Base-by-base conservation (phyloP, 1,139 yeast species). In the Yamadazyma taylorii region DNA sequence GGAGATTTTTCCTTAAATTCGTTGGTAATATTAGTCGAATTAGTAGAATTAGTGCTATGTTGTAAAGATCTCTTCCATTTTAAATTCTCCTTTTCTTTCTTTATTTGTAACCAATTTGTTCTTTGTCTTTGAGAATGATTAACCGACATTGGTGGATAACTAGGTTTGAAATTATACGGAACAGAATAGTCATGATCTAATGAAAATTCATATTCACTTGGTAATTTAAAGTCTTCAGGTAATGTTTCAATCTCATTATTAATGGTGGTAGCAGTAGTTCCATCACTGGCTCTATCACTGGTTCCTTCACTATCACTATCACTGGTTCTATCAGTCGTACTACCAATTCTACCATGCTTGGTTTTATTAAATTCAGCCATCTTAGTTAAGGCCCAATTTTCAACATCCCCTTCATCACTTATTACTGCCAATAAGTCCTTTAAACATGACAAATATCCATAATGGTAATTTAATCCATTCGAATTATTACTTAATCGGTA, bases 381-480 rank as follows among this genome's bases (percentile, higher is more conserved):
- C 48, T 70, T 75, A 16, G 72, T 60, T 15, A 75, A 55, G 0
- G 75, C 75, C 79, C 83, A 73, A 45, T 69, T 66, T 45, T 75
- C 80, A 8, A 78, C 61, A 44, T 76, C 79, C 3, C 73, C 74
- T 13, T 65, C 73, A 15, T 65, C 57, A 10, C 75, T 57, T 3
- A 79, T 59, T n/a, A 71, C 59, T n/a, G 61, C 56, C 2, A 79
- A 48, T 17, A 80, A 48, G 42, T 81, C 86, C 40, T 79, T 73
- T 6, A 81, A 47, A 48, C 85, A 79, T 26, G 70, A 73, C 32
- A 79, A 52, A 45, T 80, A 81, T 0, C 87, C 87, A 41, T 69
- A 71, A 32, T 72, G 66, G 34, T 67, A 68, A 17, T 73, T 51
- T 29, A 74, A 45, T 4, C 69, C 56, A 23, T 61, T 67, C 26